A percentile compares a stretch with the other conserved stretches of the same genome.
Conservation (phyloP, 495 filamentous ascomycete species). For the Penicillium mononematosum region DNA sequence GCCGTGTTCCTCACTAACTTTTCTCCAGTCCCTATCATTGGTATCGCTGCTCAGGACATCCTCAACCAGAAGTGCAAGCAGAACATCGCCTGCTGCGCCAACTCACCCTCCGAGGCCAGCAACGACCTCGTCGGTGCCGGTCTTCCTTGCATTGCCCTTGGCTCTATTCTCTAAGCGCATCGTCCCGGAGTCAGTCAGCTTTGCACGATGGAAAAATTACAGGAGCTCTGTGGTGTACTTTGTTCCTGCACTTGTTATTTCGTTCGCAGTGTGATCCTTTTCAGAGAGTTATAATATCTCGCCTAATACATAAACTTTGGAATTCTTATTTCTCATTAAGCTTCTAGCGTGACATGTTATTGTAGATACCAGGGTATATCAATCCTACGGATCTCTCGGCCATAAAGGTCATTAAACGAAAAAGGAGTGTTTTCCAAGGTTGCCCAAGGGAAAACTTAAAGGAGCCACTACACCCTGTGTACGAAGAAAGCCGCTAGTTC, state of each 20-base stretch:
- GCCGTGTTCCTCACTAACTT: slow-evolving; percentile 12
- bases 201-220: not conserved
- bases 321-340: too few species aligned
- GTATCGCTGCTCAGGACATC: slow-evolving; percentile 41
- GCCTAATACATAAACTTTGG: not conserved
- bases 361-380: too few species aligned
- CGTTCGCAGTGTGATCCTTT: not conserved
- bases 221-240: slow-evolving; percentile 1
- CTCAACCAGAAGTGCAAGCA: slow-evolving; percentile 54
- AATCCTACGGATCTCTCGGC: too few species aligned
- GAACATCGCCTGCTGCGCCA: slow-evolving; percentile 53
- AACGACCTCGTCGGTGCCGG: slow-evolving; percentile 44
- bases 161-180: slow-evolving; percentile 38
- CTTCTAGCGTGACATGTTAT: too few species aligned
- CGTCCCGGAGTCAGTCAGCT: not conserved
- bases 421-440: too few species aligned
- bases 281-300: not conserved
- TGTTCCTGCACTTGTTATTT: not conserved
- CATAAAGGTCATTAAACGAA: too few species aligned
- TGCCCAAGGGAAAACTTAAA: too few species aligned
- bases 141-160: slow-evolving; percentile 52
- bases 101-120: slow-evolving; percentile 39
- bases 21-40: slow-evolving; percentile 27
- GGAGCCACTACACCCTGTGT: too few species aligned
- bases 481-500: too few species aligned